Conservation (phyloP, 371 early-diverging fungal genomes). For the Syncephalastrum monosporum region DNA sequence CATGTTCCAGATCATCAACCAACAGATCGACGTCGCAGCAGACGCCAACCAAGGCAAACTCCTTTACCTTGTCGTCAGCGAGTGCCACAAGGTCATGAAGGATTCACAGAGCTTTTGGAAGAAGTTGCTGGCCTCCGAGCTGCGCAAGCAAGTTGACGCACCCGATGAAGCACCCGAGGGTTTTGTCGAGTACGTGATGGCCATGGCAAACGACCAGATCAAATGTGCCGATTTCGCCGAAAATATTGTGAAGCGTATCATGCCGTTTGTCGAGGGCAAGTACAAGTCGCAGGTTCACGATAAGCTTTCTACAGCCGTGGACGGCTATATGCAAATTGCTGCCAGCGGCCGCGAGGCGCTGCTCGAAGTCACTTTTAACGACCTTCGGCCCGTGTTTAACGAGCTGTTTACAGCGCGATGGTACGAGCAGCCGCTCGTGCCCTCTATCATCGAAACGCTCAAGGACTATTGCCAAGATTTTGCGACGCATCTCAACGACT, state of each 20-base stretch:
- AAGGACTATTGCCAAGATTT: slow-evolving; percentile 90
- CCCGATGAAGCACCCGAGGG: slow-evolving; percentile 74
- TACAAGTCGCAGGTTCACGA: slow-evolving; percentile 62
- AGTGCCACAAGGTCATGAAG: slow-evolving; percentile 82
- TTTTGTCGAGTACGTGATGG: slow-evolving; percentile 90
- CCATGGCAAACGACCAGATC: slow-evolving; percentile 91
- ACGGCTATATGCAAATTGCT: slow-evolving; percentile 84
- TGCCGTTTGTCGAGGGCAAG: slow-evolving; percentile 65
- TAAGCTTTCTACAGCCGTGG: slow-evolving; percentile 62
- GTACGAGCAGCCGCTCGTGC: slow-evolving; percentile 87
- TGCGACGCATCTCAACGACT: slow-evolving; percentile 72
- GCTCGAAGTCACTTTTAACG: slow-evolving; percentile 80
- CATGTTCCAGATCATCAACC: slow-evolving; percentile 94
- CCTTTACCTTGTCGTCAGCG: slow-evolving; percentile 81
- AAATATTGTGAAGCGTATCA: slow-evolving; percentile 66
- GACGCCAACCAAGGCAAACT: slow-evolving; percentile 84
- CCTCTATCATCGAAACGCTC: slow-evolving; percentile 82
- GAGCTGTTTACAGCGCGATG: slow-evolving; percentile 80
- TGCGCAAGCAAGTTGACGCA: slow-evolving; percentile 69
- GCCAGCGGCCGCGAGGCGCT: slow-evolving; percentile 71
- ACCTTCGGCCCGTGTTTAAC: slow-evolving; percentile 70
- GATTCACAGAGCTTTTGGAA: slow-evolving; percentile 82
- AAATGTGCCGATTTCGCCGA: slow-evolving; percentile 89
- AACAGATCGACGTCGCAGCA: slow-evolving; percentile 89
- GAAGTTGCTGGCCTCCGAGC: slow-evolving; percentile 69